Evolutionary conservation across 1,139 yeast genomes (phyloP).

Genomic region (Geotrichum europaeum): DNA sequence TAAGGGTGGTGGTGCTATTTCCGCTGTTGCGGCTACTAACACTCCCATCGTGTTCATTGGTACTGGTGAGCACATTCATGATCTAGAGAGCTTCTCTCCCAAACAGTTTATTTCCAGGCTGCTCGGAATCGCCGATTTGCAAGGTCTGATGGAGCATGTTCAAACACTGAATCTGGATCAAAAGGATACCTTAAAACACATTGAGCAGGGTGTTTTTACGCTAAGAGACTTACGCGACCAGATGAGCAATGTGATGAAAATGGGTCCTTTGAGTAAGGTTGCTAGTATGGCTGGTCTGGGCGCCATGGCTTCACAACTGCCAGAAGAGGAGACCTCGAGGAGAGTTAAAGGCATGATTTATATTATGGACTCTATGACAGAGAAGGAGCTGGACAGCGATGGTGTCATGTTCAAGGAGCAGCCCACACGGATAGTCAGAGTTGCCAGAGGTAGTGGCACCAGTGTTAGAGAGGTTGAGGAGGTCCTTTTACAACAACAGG

Average conservation of each 20-base stretch:
- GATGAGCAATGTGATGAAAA: conserved; percentile 88
- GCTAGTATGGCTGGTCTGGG: conserved; percentile 90
- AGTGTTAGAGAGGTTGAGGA: conserved; percentile 90
- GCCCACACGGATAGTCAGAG: conserved; percentile 81
- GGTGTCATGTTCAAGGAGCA: conserved; percentile 74
- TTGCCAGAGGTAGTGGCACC: conserved; percentile 96
- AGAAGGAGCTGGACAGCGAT: conserved; percentile 83
- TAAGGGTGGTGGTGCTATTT: conserved; percentile 98
- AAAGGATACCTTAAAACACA: conserved; percentile 85
- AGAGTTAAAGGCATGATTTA: conserved; percentile 84
- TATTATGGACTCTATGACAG: conserved; percentile 95
- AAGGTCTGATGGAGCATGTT: conserved; percentile 89
- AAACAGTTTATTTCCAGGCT: conserved; percentile 81
- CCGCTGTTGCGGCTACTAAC: conserved; percentile 95
- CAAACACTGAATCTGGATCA: conserved; percentile 85
- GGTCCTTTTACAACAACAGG: conserved; percentile 83
- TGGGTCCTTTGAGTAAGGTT: conserved; percentile 92
- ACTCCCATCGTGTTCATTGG: conserved; percentile 97
- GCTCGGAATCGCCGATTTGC: conserved; percentile 92
- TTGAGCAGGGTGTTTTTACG: conserved; percentile 93
- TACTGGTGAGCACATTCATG: conserved; percentile 96
- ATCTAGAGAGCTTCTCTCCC: conserved; percentile 87
- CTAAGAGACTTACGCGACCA: conserved; percentile 88
- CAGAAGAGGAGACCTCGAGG: conserved; percentile 79
- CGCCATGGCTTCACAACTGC: conserved; percentile 71